phyloP scores from a whole-genome alignment of 495 filamentous ascomycete genomes.

The Cryomyces antarcticus region DNA sequence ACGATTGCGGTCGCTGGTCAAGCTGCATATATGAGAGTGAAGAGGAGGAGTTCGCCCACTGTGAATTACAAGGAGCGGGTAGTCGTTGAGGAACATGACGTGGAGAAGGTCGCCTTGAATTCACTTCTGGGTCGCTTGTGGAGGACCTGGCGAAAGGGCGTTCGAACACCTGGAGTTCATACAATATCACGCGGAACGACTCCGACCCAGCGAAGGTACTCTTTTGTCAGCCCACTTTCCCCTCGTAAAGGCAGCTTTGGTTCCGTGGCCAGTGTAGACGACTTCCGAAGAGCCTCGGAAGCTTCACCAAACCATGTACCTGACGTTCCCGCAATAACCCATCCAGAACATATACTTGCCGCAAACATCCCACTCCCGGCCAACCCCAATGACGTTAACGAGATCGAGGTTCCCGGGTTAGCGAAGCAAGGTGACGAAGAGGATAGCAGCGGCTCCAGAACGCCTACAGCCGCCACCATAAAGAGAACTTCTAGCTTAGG shows the following conservation, averaged over 20 bases:
- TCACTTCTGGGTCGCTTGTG: conserved; percentile 73
- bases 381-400: conserved; percentile 44
- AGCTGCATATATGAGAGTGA: conserved; percentile 36
- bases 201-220: background rate
- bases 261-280: background rate
- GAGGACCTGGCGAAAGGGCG: conserved; percentile 75
- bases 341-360: background rate
- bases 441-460: conserved; percentile 18
- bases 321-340: background rate
- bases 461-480: background rate
- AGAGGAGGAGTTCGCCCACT: background rate
- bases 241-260: background rate
- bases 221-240: background rate
- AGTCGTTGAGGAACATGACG: conserved; percentile 73
- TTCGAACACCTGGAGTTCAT: conserved; percentile 1
- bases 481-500: background rate
- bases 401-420: conserved; percentile 53
- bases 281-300: background rate
- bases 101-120: conserved; percentile 82
- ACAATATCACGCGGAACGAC: too few relatives aligned
- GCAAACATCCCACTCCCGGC: conserved; percentile 33
- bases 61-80: conserved; percentile 30
- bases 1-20: conserved; percentile 73
- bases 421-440: conserved; percentile 37
- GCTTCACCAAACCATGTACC: background rate